Evolutionary conservation across 169 alveolate genomes (phyloP).

Genomic region (Theileria parva): DNA sequence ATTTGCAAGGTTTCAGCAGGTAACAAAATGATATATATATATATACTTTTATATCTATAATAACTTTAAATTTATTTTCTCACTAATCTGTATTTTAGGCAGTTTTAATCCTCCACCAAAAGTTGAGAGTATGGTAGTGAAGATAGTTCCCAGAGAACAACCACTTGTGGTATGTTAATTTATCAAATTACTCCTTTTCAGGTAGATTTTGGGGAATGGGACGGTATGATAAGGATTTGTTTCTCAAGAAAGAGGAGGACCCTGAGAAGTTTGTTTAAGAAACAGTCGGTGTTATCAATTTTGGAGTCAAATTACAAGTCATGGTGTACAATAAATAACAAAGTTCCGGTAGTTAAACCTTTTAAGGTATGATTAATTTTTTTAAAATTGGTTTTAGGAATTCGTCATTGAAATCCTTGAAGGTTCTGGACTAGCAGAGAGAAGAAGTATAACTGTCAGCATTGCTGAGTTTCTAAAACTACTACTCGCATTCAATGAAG

Average conservation of each 20-base stretch:
- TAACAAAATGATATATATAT: not conserved
- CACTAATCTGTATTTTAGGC: conserved; percentile 72
- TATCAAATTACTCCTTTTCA: conserved; percentile 21
- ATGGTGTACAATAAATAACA: conserved; percentile 79
- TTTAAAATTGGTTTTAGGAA: conserved; percentile 15
- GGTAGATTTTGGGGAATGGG: conserved; percentile 97
- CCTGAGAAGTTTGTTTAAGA: conserved; percentile 93
- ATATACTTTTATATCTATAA: not conserved
- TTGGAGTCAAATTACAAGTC: conserved; percentile 91
- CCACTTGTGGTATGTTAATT: conserved; percentile 78
- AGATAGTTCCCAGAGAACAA: conserved; percentile 93
- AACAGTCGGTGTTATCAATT: conserved; percentile 88
- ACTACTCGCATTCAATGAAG: conserved; percentile 84
- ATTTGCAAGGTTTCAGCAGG: conserved; percentile 91
- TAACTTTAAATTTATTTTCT: not conserved
- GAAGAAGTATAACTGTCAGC: conserved; percentile 85
- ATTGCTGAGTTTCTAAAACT: conserved; percentile 84
- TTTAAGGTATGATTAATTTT: conserved; percentile 35
- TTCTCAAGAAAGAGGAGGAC: conserved; percentile 97
- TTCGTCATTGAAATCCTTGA: conserved; percentile 66
- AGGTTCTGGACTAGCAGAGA: conserved; percentile 72
- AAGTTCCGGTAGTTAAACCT: conserved; percentile 65
- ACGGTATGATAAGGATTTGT: conserved; percentile 95
- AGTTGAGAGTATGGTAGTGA: conserved; percentile 97
- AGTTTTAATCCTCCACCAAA: conserved; percentile 99